These are phyloP conservation scores for Pestalotiopsis sp. DNA, from an alignment of 2,329 filamentous ascomycete genomes.

Conservation along the genomic window DNA sequence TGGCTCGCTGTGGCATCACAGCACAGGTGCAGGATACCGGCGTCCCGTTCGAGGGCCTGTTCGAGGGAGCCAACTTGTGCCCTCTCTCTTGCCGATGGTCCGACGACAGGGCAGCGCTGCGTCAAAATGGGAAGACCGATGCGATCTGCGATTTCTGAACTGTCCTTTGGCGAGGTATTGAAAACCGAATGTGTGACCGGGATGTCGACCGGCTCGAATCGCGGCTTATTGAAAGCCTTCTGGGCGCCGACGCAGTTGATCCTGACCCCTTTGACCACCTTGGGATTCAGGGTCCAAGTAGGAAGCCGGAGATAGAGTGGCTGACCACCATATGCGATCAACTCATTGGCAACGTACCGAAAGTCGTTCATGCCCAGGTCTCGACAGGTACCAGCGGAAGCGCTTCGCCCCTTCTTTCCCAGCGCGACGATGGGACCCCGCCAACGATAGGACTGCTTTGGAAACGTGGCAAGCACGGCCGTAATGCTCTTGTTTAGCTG, in stretches of 20 bases:
- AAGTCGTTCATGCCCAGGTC: conserved; percentile 25
- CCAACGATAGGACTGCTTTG: conserved; percentile 11
- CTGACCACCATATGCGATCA: conserved; percentile 12
- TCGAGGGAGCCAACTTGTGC: neutral
- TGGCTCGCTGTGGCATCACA: neutral
- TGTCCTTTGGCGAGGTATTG: conserved; percentile 3
- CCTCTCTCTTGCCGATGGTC: neutral
- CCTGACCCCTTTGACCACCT: conserved; percentile 18
- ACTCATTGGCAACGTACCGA: conserved; percentile 20
- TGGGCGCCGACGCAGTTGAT: conserved; percentile 22
- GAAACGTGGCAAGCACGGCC: neutral
- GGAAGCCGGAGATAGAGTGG: neutral
- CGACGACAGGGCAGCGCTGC: neutral
- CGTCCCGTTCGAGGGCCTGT: neutral
- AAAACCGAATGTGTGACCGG: conserved; percentile 12
- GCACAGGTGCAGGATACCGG: neutral
- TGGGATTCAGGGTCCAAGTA: neutral
- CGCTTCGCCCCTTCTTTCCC: neutral
- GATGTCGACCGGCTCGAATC: conserved; percentile 20
- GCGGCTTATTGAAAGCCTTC: conserved; percentile 16
- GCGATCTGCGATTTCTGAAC: conserved; percentile 19
- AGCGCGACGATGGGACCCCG: conserved; percentile 18
- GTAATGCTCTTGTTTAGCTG: neutral
- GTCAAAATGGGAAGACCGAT: conserved; percentile 22
- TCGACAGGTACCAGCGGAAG: conserved; percentile 6